Base-by-base conservation (phyloP, 129 eudicot genomes). In the Lonicera japonica region DNA sequence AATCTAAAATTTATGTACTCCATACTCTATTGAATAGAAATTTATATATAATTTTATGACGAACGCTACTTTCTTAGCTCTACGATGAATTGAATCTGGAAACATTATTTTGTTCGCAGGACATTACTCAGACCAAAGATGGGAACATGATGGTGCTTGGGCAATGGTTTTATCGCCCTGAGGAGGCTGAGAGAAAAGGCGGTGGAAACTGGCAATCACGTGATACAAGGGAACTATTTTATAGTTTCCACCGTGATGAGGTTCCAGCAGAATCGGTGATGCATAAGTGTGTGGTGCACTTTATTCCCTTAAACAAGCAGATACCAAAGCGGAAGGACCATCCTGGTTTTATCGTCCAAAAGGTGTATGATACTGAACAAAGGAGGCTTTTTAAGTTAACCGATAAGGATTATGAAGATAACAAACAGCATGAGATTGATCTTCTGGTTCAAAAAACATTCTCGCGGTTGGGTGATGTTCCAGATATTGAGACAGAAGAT, bases 251-350 rank as follows among this genome's bases (percentile, higher is more conserved):
- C 66, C 85, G 92, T 45, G 99, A 94, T 73, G 96, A 88, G 52
- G 85, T 94, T 21, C 96, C 99, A 11, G 99, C 99, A 15, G 99
- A 94, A 62, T 88, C 95, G 50, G 92, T 94, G 58, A 88, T 94
- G 99, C 99, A 94, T 83, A 94, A 94, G 75, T 94, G 99, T 58
- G 89, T 94, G 53, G 96, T 85, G 16, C 96, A 94, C 70, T 94
- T 94, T 47, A 89, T 94, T 39, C 99, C 99, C 19, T 60, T 72
- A n/a, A 67, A 94, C 77, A 94, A 94, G 79, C 89, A 85, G 83
- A 86, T 88, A 45, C 99, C 99, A 11, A 71, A 48, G 23, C 87
- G 96, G 29, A 88, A 88, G 63, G 58, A 85, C 53, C 89, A 85
- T 75, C 99, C 99, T 0, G 99, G 99, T 12, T 94, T 94, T 50